A percentile compares a stretch with the other conserved stretches of the same genome.
phyloP scores from a whole-genome alignment of 1,284 basidiomycete species.

The Marasmius tenuissimus region DNA sequence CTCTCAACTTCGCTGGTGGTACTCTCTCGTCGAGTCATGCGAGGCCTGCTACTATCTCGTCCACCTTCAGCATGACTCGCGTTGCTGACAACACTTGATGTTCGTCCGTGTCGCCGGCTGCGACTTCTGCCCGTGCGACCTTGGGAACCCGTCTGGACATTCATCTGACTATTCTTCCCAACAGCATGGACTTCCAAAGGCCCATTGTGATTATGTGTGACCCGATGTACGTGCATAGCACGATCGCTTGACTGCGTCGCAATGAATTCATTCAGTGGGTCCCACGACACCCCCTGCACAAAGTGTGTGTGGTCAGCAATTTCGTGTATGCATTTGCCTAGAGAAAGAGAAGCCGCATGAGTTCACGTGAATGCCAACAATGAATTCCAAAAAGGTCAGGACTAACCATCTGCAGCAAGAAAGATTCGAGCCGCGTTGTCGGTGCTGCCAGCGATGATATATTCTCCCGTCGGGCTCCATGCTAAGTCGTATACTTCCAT shows the following conservation, averaged over 20 bases:
- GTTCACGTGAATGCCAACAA: conserved; percentile 2
- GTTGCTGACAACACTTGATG: conserved; percentile 18
- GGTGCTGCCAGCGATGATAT: conserved; percentile 92
- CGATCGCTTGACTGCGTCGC: conserved; percentile 94
- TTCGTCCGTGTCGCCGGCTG: conserved; percentile 13
- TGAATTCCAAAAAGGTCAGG: background rate
- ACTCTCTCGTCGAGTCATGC: conserved; percentile 14
- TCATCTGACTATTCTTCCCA: conserved; percentile 77
- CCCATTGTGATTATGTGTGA: conserved; percentile 54
- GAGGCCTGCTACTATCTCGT: conserved; percentile 22
- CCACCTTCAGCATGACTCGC: conserved; percentile 18
- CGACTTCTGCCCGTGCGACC: conserved; percentile 7
- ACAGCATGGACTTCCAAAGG: conserved; percentile 82
- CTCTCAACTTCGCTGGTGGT: conserved; percentile 17
- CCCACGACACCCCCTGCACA: conserved; percentile 97
- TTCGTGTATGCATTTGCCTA: conserved; percentile 80
- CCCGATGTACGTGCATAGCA: conserved; percentile 86
- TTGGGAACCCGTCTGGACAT: conserved; percentile 8
- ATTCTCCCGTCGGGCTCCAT: conserved; percentile 95
- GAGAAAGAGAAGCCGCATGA: conserved; percentile 8
- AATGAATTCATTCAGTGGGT: conserved; percentile 92
- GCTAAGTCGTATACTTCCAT: conserved; percentile 98
- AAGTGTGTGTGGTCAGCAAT: conserved; percentile 92
- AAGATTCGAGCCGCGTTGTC: conserved; percentile 94
- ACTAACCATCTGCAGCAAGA: conserved; percentile 70